A percentile compares a stretch with the other conserved stretches of the same genome.
phyloP scores from a whole-genome alignment of 2,329 filamentous ascomycete species.

The Scolecobasidium constrictum region DNA sequence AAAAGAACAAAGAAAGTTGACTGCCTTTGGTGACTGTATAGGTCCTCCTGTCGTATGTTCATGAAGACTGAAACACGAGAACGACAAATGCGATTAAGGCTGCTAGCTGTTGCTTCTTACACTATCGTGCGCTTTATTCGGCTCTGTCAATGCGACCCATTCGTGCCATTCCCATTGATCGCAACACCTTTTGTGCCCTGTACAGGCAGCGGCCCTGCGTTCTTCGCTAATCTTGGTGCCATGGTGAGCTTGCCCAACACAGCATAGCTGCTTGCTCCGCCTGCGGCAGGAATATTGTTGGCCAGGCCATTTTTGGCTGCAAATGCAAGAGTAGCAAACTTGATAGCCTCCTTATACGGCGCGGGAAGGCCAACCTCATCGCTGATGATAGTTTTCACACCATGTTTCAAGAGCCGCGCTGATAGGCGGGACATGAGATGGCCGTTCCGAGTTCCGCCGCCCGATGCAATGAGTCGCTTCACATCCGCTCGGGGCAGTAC shows the following conservation, averaged over 20 bases:
- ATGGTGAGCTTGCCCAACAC: background rate
- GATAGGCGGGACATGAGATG: background rate
- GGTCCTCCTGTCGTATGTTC: too few relatives aligned
- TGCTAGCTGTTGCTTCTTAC: too few relatives aligned
- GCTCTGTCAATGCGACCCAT: too few relatives aligned
- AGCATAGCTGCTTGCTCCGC: background rate
- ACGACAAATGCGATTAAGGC: too few relatives aligned
- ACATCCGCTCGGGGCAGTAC: background rate
- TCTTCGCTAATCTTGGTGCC: background rate
- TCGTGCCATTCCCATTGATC: background rate
- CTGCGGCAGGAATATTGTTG: background rate
- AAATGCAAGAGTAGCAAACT: background rate
- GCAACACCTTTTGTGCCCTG: background rate
- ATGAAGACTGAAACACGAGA: too few relatives aligned
- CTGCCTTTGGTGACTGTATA: too few relatives aligned
- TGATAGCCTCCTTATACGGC: conserved; percentile 2
- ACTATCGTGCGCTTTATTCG: too few relatives aligned
- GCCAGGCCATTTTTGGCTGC: background rate
- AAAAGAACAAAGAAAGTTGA: too few relatives aligned
- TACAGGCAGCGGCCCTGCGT: background rate
- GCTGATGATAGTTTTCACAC: background rate
- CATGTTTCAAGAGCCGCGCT: background rate
- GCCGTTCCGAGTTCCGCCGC: background rate
- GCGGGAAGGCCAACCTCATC: background rate
- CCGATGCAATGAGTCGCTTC: background rate